Base-by-base conservation (phyloP, 73 alveolate species). In the Blepharisma japonicum region DNA sequence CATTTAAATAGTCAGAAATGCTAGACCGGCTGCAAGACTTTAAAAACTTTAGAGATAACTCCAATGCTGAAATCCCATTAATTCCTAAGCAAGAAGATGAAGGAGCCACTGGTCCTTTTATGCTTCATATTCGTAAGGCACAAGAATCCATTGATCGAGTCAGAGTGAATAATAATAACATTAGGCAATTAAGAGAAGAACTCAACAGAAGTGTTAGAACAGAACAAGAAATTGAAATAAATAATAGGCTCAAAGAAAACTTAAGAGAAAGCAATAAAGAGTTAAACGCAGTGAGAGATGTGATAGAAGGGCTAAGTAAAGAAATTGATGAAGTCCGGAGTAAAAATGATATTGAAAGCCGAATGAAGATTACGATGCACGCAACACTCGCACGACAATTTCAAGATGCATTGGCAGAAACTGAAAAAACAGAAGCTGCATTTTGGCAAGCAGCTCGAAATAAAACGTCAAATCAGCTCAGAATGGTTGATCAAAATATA, bases 401-500 rank as follows among this genome's bases (percentile, higher is more conserved):
- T 61, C 74, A 61, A 61, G 74, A 61, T 2, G 74, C 74, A 14
- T 25, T 61, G 14, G 74, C 47, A 25, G 74, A 61, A 20, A 14
- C 74, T 14, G 74, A 61, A 61, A n/a, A 61, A 61, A 39, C 74
- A 18, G 47, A 61, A 25, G 74, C 14, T 8, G 74, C 74, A 14
- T 61, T 61, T 61, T 8, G 23, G 18, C 49, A 14, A 8, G 74
- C 74, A 18, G 74, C 46, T 9, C 14, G 74, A 25, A 61, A 61
- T 25, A 61, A 61, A 39, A 61, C 46, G 39, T 8, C 47, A 11
- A 61, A 61, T 5, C 74, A 61, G 47, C 23, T 61, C 4, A 61
- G 74, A 25, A 61, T 61, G 74, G 23, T 61, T n/a, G 74, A 61
- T 61, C 47, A 61, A 61, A 61, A 61, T 61, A 61, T 61, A 14